Conservation (phyloP, 768 basidiomycete genomes). For the Phlegmacium glaucopus region DNA sequence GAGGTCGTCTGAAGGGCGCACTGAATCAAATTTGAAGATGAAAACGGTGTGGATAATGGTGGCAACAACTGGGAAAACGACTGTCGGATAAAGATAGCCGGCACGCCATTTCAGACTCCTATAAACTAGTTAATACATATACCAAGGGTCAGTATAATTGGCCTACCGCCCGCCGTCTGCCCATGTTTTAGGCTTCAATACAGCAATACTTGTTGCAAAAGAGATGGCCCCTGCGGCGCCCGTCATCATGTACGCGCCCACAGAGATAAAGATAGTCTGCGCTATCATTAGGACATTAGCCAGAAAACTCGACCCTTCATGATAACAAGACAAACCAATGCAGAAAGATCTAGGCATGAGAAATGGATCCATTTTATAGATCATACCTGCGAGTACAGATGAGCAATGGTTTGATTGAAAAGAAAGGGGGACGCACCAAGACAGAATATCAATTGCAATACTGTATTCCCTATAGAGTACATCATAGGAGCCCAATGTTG, state of each 20-base stretch:
- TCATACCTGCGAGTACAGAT: conserved; percentile 42
- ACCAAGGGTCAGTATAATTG: conserved; percentile 5
- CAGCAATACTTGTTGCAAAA: conserved; percentile 37
- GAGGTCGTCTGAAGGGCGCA: conserved; percentile 46
- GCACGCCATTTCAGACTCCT: conserved; percentile 51
- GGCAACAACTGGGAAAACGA: conserved; percentile 46
- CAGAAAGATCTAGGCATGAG: conserved; percentile 60
- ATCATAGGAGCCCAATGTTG: conserved; percentile 46
- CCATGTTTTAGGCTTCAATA: conserved; percentile 41
- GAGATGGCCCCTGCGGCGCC: conserved; percentile 43
- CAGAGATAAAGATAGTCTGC: conserved; percentile 41
- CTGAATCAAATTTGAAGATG: conserved; percentile 40
- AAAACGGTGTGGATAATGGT: conserved; percentile 40
- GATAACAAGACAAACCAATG: conserved; percentile 34
- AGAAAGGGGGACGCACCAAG: conserved; percentile 40
- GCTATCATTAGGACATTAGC: conserved; percentile 22
- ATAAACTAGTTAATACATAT: conserved; percentile 5
- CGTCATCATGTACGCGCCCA: conserved; percentile 40
- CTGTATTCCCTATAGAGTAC: conserved; percentile 48
- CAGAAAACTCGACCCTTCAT: neutral
- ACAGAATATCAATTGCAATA: conserved; percentile 56
- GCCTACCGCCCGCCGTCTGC: conserved; percentile 30
- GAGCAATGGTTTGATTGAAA: neutral
- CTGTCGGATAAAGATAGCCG: conserved; percentile 39
- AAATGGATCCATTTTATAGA: conserved; percentile 60